Base-by-base conservation (phyloP, 2,329 filamentous ascomycete genomes). In the Penicillium verrucosum region DNA sequence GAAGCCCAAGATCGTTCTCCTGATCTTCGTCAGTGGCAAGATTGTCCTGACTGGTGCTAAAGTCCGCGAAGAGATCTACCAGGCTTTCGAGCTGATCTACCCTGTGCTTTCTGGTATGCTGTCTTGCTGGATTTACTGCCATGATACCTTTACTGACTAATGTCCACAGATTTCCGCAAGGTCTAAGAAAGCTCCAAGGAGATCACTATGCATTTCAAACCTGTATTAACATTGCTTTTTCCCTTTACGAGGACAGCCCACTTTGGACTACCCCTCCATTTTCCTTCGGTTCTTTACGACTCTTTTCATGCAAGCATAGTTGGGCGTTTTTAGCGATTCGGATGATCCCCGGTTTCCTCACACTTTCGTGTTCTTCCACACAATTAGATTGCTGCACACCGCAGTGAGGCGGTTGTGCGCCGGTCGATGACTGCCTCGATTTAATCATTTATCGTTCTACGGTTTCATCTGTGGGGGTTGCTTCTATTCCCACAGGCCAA, bases 11-110 rank as follows among this genome's bases (percentile, higher is more conserved):
- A 96, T 97, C 66, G 93, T 97, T 52, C 86, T 97, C 27, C 81
- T 97, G 72, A 97, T 99, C 77, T 97, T 97, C 80, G 93, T 97
- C 70, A 94, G 89, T 70, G 94, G 93, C 72, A 97, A 97, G 84
- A 97, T 97, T 61, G 94, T 97, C 70, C 84, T 97, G 73, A 97
- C 94, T 41, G 94, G 94, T 71, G 94, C 94, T 65, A 97, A 99
- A 75, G 92, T 97, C 64, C 89, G 94, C 68, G 94, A 99, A 78
- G 94, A 97, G 80, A 97, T 99, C 66, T 96, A 96, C 72, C 90
- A 94, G 76, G 92, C 92, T 45, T 96, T 96, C 72, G 92, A 96
- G 80, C 89, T 95, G 86, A 96, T 97, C 80, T 96, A 96, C 74
- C 92, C 92, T 74, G 92, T 96, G 80, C 81, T 96, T 72, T 90